Conservation (phyloP, 1,284 basidiomycete species). For the Malassezia vespertilionis region DNA sequence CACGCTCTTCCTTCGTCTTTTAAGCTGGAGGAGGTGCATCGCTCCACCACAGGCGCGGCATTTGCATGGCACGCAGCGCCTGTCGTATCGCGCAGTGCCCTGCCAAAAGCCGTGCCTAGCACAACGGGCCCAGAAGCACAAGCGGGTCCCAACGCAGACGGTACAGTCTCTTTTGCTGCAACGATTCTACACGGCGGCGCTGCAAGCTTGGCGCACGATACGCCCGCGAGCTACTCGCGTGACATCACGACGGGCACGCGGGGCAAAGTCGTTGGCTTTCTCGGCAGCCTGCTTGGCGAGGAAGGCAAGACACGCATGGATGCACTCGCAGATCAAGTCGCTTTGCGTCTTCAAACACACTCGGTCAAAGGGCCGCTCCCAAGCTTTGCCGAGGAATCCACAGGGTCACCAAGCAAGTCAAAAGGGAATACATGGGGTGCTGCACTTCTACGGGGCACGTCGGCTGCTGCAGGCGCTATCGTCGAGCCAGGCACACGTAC, state of each 20-base stretch:
- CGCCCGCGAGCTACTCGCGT: conserved; percentile 37
- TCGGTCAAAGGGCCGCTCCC: conserved; percentile 41
- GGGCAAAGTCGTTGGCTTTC: conserved; percentile 40
- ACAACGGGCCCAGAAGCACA: conserved; percentile 1
- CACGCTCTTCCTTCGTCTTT: conserved; percentile 38
- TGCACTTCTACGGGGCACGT: conserved; percentile 2
- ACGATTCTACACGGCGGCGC: conserved; percentile 7
- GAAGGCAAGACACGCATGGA: conserved; percentile 44
- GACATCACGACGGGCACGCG: conserved; percentile 39
- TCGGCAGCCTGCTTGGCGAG: conserved; percentile 42
- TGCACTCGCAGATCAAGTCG: conserved; percentile 41
- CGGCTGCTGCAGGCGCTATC: conserved; percentile 14
- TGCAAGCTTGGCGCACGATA: conserved; percentile 17
- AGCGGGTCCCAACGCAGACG: neutral
- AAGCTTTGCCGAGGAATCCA: conserved; percentile 32
- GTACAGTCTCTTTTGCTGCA: conserved; percentile 5
- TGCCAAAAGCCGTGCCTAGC: conserved; percentile 12
- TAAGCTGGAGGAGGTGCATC: conserved; percentile 32
- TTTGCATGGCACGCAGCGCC: conserved; percentile 44
- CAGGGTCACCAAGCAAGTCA: conserved; percentile 17
- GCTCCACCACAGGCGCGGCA: conserved; percentile 36
- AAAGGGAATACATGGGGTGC: conserved; percentile 7
- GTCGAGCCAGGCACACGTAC: conserved; percentile 19
- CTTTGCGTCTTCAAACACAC: conserved; percentile 37
- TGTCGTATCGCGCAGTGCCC: conserved; percentile 23